phyloP scores from a whole-genome alignment of 2,329 filamentous ascomycete species.

The Colletotrichum cuscutae region DNA sequence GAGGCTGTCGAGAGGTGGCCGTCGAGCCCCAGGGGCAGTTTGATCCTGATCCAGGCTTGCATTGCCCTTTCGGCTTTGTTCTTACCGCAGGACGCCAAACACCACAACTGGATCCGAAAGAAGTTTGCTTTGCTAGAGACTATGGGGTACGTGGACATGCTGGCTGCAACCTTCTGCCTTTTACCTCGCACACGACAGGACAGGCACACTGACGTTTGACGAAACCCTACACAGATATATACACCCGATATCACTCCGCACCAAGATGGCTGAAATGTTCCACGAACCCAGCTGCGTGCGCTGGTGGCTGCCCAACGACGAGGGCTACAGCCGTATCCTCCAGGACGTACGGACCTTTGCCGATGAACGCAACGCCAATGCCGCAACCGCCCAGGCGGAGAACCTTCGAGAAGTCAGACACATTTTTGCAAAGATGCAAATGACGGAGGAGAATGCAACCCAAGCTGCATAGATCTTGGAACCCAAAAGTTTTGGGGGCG shows the following conservation, averaged over 20 bases:
- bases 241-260: constrained; percentile 78
- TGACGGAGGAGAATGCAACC: constrained; percentile 34
- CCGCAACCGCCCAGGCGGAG: constrained; percentile 67
- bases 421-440: constrained; percentile 71
- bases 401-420: constrained; percentile 80
- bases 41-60: constrained; percentile 79
- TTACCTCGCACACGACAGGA: background rate
- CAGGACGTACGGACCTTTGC: constrained; percentile 84
- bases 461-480: background rate
- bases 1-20: constrained; percentile 82
- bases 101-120: constrained; percentile 82
- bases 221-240: constrained; percentile 73
- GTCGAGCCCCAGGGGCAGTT: constrained; percentile 73
- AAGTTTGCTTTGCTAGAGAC: constrained; percentile 84
- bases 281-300: constrained; percentile 74
- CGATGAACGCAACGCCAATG: constrained; percentile 75
- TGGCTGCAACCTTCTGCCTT: constrained; percentile 4
- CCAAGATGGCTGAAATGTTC: constrained; percentile 81
- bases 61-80: constrained; percentile 83
- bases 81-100: constrained; percentile 77
- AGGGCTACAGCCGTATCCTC: constrained; percentile 78
- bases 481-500: background rate
- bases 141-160: constrained; percentile 71
- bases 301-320: constrained; percentile 92
- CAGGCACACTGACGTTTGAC: constrained; percentile 3